Evolutionary conservation across 352 stramenopile genomes (phyloP), one percentile per base, ranked within the genome.

Genomic region (Blastocystis sp.): DNA sequence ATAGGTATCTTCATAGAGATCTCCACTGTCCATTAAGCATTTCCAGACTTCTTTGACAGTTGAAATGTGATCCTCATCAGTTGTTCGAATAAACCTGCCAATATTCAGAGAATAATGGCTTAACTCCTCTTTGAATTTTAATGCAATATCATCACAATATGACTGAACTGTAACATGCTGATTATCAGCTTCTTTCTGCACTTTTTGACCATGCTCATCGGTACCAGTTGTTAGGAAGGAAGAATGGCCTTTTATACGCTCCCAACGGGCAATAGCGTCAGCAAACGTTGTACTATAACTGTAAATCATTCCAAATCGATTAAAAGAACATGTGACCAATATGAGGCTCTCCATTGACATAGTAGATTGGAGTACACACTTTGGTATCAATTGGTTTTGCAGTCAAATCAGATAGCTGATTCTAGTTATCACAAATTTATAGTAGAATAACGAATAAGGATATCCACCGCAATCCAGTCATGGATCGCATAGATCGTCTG

Each of bases 291-390:
- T 93, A 27, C 73, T 84, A 90, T 94, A 97, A 89, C 94, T 90
- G 27, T 92, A 92, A 84, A 27, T 94, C 91, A 90, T 95, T 93
- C 89, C 92, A 93, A 33, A 93, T 91, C 53, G 93, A 88, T 1
- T 93, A 95, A 60, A 96, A 98, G 93, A 99, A 98, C 56, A 98
- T 95, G 93, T 99, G 97, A 57, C 97, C 97, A 70, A 99, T 98
- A 92, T 99, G 97, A 30, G 97, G 97, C 90, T 96, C 94, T 90
- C 97, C 97, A 90, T 99, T 99, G 54, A 99, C 96, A 92, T 99
- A 99, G 92, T 98, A 99, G 89, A 99, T 99, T 6, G 97, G 97
- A n/a, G 97, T 99, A 73, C 95, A 98, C 76, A 99, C 93, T 68
- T 84, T 84, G 11, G 53, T 60, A 64, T 68, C 48, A 91, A 93